Evolutionary conservation across 345 rosid genomes (phyloP).

Genomic region (Theobroma cacao): DNA sequence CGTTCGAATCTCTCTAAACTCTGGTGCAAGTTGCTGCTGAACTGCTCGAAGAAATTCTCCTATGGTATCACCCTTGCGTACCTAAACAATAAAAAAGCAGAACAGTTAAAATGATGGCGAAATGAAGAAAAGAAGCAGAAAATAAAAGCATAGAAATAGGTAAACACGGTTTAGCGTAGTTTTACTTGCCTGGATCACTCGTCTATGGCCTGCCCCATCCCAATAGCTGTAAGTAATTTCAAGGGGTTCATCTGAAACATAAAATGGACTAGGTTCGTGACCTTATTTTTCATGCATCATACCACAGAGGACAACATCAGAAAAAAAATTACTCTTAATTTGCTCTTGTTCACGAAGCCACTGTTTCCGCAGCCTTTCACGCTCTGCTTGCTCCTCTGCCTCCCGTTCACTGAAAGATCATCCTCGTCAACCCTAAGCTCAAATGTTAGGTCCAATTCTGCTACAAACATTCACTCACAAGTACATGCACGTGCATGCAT

Average conservation of each 20-base stretch:
- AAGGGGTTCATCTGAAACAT: conserved; percentile 79
- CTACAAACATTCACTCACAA: conserved; percentile 6
- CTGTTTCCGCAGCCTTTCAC: conserved; percentile 87
- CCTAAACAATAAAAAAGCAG: conserved; percentile 33
- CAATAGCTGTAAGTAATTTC: conserved; percentile 97
- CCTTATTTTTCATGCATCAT: not conserved
- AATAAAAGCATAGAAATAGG: not conserved
- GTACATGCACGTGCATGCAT: conserved; percentile 2
- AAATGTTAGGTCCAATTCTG: conserved; percentile 40
- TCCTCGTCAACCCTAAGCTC: conserved; percentile 74
- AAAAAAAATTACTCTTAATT: conserved; percentile 59
- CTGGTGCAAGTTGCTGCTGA: conserved; percentile 99
- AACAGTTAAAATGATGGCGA: not conserved
- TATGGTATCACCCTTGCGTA: conserved; percentile 81
- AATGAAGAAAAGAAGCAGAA: not conserved
- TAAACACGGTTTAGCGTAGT: not conserved
- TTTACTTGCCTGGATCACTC: conserved; percentile 74
- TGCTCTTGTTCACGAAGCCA: conserved; percentile 90
- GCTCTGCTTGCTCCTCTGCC: conserved; percentile 99
- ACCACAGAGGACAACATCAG: not conserved
- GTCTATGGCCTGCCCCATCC: conserved; percentile 99
- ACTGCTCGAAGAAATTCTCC: conserved; percentile 91
- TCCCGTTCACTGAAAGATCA: conserved; percentile 96
- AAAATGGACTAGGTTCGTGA: conserved; percentile 14
- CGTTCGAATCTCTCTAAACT: conserved; percentile 92